Evolutionary conservation across 805 yeast species (phyloP), one percentile per base, ranked within the genome.

Genomic region (Wickerhamomyces chaumierensis): DNA sequence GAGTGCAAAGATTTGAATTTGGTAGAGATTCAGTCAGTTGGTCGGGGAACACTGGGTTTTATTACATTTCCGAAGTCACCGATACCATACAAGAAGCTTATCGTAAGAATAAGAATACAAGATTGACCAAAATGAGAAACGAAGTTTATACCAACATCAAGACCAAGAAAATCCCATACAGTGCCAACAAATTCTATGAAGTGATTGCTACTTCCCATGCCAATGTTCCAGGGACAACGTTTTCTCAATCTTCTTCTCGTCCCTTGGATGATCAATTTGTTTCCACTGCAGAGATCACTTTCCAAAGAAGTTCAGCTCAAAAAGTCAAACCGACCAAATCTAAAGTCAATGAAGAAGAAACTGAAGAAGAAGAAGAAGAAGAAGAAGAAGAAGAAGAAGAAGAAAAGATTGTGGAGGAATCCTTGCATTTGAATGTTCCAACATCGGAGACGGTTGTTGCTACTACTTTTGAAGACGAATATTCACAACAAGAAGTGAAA

Each of bases 11-110:
- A 47, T 75, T 65, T 44, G 70, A 71, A 51, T 79, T 86, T 46
- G 78, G 73, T 15, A 71, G 73, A 39, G 75, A 78, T 39, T 74
- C 87, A 33, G 96, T 88, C 8, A 81, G 94, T 35, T 87, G 96
- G 96, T 86, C 95, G 0, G 66, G 64, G 43, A 77, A 79, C 5
- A 85, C 82, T 36, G 86, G 86, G 39, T 76, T 74, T 9, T 87
- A 83, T 57, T 88, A 73, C 56, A 73, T 88, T 7, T 74, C 92
- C n/a, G 52, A 53, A n/a, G 51, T 20, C 37, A 52, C 54, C 3
- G 55, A 25, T 13, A 9, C 29, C 14, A 25, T 25, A 4, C 29
- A 25, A 13, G n/a, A 7, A 25, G 9, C n/a, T 25, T 25, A 25
- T 13, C 4, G 4, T 9, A 25, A 5, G n/a, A 8, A 4, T 4